Base-by-base conservation (phyloP, 306 rosid species). In the Cucurbita moschata region DNA sequence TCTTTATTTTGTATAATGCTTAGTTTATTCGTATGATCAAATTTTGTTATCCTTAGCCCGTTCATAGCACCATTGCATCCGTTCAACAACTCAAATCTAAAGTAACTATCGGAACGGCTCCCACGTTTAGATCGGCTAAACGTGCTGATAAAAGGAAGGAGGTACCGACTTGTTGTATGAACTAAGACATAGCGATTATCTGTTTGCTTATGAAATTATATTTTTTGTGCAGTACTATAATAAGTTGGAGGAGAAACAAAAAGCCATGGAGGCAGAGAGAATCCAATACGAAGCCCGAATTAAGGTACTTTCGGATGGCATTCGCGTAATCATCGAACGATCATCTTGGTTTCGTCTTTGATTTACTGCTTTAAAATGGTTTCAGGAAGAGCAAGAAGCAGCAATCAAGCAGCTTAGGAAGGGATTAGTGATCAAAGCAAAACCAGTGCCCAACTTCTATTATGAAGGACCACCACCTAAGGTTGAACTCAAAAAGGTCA, bases 381-480 rank as follows among this genome's bases (percentile, higher is more conserved):
- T 62, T 52, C 75, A 95, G 99, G 99, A 91, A 87, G 99, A 95
- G 90, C 93, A 95, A 61, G 93, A 91, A 52, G 96, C 96, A 74
- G 92, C 97, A 46, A 30, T 95, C 84, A 91, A 87, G 85, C 87
- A 82, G 84, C 69, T 95, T 78, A 87, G 99, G 81, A 95, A 82
- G 88, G 82, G 72, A 76, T 82, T 95, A 88, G 90, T 95, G 78
- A 78, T 95, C 74, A 95, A 86, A 83, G 99, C 99, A 75, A 95
- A 91, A 5, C 97, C 99, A 35, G 96, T 95, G 5, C 99, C 99
- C 60, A 91, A 79, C 82, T 95, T 95, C 87, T 91, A 91, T 79
- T 95, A 95, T 39, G 93, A 95, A 79, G 86, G 82, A 1, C 96
- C 97, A 76, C 97, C 99, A 57, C 96, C 96, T 21, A 95, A 81